A percentile compares a stretch with the other conserved stretches of the same genome.
phyloP scores from a whole-genome alignment of 352 stramenopile genomes.

The Phytophthora pluvialis region DNA sequence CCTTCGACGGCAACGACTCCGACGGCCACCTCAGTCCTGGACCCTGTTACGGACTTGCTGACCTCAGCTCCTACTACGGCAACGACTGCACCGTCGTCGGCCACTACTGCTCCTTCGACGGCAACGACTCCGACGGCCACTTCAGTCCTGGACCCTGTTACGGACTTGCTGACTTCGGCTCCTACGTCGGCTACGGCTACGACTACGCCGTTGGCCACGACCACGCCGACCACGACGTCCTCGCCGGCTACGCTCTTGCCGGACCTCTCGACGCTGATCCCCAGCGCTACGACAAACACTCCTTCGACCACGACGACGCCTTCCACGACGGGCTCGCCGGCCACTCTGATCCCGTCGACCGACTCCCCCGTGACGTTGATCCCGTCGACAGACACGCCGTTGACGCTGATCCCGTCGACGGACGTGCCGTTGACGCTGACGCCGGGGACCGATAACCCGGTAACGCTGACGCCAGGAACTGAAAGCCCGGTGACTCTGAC shows the following conservation, averaged over 20 bases:
- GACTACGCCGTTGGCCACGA: slow-evolving; percentile 15
- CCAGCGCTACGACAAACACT: slow-evolving; percentile 3
- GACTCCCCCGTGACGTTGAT: slow-evolving; percentile 14
- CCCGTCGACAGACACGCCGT: slow-evolving; percentile 4
- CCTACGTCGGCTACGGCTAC: slow-evolving; percentile 8
- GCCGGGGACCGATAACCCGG: slow-evolving; percentile 1
- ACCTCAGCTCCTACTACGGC: slow-evolving; percentile 12
- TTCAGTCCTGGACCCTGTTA: slow-evolving; percentile 8
- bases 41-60: slow-evolving; percentile 12
- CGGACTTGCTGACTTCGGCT: slow-evolving; percentile 14
- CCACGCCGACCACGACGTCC: slow-evolving; percentile 18
- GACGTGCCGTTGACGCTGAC: slow-evolving; percentile 3
- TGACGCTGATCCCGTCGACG: slow-evolving; percentile 4
- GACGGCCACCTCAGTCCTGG: slow-evolving; percentile 1
- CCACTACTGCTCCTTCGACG: slow-evolving; percentile 19
- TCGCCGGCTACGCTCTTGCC: slow-evolving; percentile 16
- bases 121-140: slow-evolving; percentile 21
- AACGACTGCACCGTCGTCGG: not conserved
- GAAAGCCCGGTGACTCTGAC: not conserved
- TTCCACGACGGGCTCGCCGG: slow-evolving; percentile 18
- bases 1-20: slow-evolving; percentile 2
- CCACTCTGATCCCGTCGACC: slow-evolving; percentile 25
- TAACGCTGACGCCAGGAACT: slow-evolving; percentile 4
- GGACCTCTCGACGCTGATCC: slow-evolving; percentile 19
- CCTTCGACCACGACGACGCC: slow-evolving; percentile 10